Evolutionary conservation across 2,329 filamentous ascomycete genomes (phyloP), one percentile per base, ranked within the genome.

Genomic region (Laburnicola sp.): DNA sequence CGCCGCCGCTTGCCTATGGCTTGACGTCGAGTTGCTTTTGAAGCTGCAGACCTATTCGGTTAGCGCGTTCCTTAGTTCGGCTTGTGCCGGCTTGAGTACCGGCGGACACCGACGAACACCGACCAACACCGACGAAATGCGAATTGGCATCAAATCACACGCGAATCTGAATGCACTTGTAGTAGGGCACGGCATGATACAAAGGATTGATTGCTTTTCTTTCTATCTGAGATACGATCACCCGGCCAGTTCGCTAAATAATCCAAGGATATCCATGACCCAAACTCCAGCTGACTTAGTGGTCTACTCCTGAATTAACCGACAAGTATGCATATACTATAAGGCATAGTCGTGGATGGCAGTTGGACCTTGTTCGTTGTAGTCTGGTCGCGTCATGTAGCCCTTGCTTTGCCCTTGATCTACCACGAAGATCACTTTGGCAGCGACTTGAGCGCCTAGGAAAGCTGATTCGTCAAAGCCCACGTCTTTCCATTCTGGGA

Each of bases 361-460:
- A 36, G 76, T 77, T 2, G 85, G 85, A 2, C 85, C 85, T 47
- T 82, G 76, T 54, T 87, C 84, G 65, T 87, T 88, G 70, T 87
- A 87, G 64, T 87, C 84, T 25, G 80, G 81, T 47, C 87, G 77
- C 4, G 80, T 86, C 76, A 90, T 82, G 69, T 86, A 89, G 0
- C 85, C 86, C 71, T 88, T 88, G 59, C 76, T 84, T 40, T 80
- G 71, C 4, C 85, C 85, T 59, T 85, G 83, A 64, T 89, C 86
- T 2, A 85, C 78, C 7, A 88, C 82, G 69, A 89, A 89, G 42
- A 89, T 74, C 22, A 89, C 84, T 72, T 87, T 88, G 2, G 89
- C 91, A 1, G 89, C 90, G 28, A 96, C 88, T 74, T 96, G 90
- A 2, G 90, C 89, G 8, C 92, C 92, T 5, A 97, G 77, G 74